Base-by-base conservation (phyloP, 768 basidiomycete genomes). In the Hericium rajendrae region DNA sequence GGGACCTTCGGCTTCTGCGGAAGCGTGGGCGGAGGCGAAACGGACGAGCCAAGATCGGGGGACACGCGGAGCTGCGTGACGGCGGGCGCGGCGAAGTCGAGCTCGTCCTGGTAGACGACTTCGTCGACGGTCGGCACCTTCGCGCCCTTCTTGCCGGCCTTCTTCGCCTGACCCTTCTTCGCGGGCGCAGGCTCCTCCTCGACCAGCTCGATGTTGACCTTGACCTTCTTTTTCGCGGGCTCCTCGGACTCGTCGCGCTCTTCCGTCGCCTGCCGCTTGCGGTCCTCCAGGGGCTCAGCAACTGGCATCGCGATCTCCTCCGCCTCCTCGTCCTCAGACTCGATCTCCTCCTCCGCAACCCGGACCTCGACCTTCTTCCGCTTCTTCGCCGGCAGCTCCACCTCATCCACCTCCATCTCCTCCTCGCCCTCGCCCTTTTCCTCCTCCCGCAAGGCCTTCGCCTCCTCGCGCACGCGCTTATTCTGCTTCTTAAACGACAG, bases 361-460 rank as follows among this genome's bases (percentile, higher is more conserved):
- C 61, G 72, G 49, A 65, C 69, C 63, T 64, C 60, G 60, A 80
- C 81, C 66, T 78, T 78, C 72, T 76, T 83, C 66, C 75, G 73
- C 67, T 75, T 82, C 76, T 85, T 84, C 71, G 72, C 81, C 46
- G 81, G 81, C 32, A 77, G 73, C 56, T 76, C 75, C 18, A 70
- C 69, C 38, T 65, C 70, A 57, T 74, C 75, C 38, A 74, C 73
- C 26, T 65, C 68, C 39, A 60, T 59, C 51, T 65, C 62, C 60
- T 69, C 65, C 57, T 68, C 65, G 1, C 68, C 71, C 67, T 73
- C 75, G 64, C 67, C 75, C 60, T 66, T 70, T 63, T 72, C 75
- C 63, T 71, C 72, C 61, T 77, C 78, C 38, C 76, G 76, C 58
- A 74, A 68, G 50, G 70, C 76, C 65, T 70, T 78, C 69, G 49